These are phyloP conservation scores for Russula sp. DNA, from an alignment of 768 basidiomycete genomes.

Conservation along the genomic window DNA sequence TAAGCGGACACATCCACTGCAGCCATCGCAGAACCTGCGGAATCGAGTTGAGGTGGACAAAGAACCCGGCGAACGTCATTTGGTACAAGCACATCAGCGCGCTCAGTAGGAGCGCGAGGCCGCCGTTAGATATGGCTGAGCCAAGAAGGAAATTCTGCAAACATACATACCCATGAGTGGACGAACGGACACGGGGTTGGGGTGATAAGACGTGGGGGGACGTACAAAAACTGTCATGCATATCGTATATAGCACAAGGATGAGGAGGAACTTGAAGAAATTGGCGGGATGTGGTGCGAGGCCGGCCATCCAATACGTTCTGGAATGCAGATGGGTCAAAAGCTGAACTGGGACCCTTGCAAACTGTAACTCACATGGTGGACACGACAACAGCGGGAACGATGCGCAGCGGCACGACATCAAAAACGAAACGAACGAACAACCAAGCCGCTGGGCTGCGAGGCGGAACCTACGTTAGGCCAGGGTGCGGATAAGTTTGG, in stretches of 20 bases:
- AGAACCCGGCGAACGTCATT: conserved; percentile 90
- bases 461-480: background rate
- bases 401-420: conserved; percentile 82
- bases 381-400: conserved; percentile 85
- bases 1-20: conserved; percentile 83
- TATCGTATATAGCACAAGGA: conserved; percentile 78
- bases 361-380: conserved; percentile 56
- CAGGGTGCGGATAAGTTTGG: background rate
- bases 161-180: background rate
- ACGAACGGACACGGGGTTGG: background rate
- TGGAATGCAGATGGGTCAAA: conserved; percentile 26
- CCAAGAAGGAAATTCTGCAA: conserved; percentile 88
- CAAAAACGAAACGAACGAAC: conserved; percentile 80
- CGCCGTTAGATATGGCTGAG: conserved; percentile 75
- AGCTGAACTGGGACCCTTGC: background rate
- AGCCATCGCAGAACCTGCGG: conserved; percentile 92
- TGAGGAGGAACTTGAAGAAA: conserved; percentile 94
- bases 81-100: conserved; percentile 71
- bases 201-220: background rate
- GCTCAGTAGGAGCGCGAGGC: conserved; percentile 85
- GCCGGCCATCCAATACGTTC: conserved; percentile 96
- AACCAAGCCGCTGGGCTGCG: conserved; percentile 85
- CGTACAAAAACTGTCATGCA: conserved; percentile 79
- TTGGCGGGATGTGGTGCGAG: conserved; percentile 67
- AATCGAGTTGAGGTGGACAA: conserved; percentile 79